A percentile compares a stretch with the other conserved stretches of the same genome.
These are phyloP conservation scores for Saussurea involucrata DNA, from an alignment of 129 eudicot species.

Conservation along the genomic window DNA sequence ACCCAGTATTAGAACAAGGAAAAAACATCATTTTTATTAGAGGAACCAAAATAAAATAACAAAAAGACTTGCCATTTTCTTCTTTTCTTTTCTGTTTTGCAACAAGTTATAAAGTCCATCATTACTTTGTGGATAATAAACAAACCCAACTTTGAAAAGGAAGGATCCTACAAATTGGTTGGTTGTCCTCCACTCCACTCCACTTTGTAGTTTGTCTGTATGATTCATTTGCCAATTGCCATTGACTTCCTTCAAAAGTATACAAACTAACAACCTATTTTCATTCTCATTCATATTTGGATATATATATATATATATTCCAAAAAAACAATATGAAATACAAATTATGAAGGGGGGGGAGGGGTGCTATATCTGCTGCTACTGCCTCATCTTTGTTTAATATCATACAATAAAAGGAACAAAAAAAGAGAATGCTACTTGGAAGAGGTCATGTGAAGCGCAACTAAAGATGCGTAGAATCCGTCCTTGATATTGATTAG, in stretches of 20 bases:
- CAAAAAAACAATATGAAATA: background rate
- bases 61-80: background rate
- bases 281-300: background rate
- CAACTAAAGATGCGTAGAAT: slow-evolving; percentile 59
- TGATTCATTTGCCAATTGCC: background rate
- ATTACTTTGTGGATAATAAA: background rate
- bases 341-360: background rate
- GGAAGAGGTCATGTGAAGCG: slow-evolving; percentile 43
- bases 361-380: background rate
- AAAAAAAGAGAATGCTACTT: background rate
- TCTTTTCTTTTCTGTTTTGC: background rate
- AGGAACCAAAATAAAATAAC: background rate
- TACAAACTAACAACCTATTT: background rate
- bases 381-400: background rate
- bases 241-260: background rate
- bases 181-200: background rate
- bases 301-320: background rate
- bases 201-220: too few species aligned
- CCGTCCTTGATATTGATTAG: slow-evolving; percentile 59
- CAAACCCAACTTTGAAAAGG: background rate
- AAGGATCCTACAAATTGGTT: background rate
- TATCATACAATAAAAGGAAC: background rate
- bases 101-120: background rate
- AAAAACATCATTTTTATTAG: background rate
- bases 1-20: too few species aligned